phyloP scores from a whole-genome alignment of 2,329 filamentous ascomycete genomes.

The Juglanconis sp. region DNA sequence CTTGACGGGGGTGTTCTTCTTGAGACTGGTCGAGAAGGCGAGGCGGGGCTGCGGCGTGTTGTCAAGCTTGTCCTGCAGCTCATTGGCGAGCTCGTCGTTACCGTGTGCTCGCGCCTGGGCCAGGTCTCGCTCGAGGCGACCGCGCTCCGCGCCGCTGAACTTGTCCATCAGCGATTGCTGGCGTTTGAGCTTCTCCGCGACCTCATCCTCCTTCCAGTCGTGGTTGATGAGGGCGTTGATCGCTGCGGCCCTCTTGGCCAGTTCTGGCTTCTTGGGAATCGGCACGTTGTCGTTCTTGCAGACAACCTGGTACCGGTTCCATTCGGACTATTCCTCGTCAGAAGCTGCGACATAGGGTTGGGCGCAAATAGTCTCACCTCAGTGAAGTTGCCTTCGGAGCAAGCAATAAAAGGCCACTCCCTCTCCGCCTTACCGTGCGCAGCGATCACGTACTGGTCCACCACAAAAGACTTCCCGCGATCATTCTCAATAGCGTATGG shows the following conservation, averaged over 20 bases:
- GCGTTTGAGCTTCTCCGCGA: slow-evolving; percentile 73
- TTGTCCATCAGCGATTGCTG: slow-evolving; percentile 66
- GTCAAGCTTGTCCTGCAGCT: slow-evolving; percentile 59
- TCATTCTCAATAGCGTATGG: slow-evolving; percentile 77
- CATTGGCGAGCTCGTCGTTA: slow-evolving; percentile 54
- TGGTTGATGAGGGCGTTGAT: slow-evolving; percentile 79
- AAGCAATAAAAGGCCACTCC: slow-evolving; percentile 85
- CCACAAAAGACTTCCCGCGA: slow-evolving; percentile 74
- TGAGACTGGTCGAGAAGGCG: slow-evolving; percentile 68
- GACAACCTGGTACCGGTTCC: slow-evolving; percentile 74
- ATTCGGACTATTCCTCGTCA: slow-evolving; percentile 58
- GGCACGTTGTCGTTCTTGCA: slow-evolving; percentile 69
- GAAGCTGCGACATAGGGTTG: neutral
- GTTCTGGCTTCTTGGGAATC: slow-evolving; percentile 67
- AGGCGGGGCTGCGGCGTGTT: slow-evolving; percentile 66
- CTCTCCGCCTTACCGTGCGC: slow-evolving; percentile 80
- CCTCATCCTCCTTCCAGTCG: slow-evolving; percentile 77
- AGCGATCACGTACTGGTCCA: slow-evolving; percentile 79
- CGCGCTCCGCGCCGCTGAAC: slow-evolving; percentile 64
- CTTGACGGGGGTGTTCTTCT: slow-evolving; percentile 47
- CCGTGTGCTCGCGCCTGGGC: slow-evolving; percentile 63
- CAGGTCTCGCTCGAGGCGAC: slow-evolving; percentile 62
- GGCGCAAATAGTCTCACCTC: slow-evolving; percentile 53
- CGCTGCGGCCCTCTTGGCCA: slow-evolving; percentile 63
- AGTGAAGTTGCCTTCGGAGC: slow-evolving; percentile 82